Conservation (phyloP, 331 rosid genomes). For the Quercus phellos region DNA sequence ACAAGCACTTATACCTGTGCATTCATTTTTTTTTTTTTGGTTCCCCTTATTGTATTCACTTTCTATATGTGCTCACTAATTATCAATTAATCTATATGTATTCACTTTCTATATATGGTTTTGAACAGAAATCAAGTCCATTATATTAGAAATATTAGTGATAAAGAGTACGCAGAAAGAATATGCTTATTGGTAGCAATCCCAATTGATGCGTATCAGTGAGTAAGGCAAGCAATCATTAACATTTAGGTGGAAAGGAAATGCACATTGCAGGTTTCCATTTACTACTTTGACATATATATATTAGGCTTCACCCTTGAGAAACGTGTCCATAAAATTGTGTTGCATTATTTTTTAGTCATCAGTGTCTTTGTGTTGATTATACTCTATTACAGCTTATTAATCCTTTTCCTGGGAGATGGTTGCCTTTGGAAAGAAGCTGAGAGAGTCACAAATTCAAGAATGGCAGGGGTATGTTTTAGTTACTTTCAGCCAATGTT, state of each 20-base stretch:
- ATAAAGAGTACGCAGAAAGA: not conserved
- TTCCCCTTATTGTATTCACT: no score
- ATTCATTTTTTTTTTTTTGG: not conserved
- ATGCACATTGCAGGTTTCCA: not conserved
- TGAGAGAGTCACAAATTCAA: conserved; percentile 73
- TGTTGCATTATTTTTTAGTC: not conserved
- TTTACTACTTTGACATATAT: not conserved
- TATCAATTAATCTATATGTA: not conserved
- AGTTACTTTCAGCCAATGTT: not conserved
- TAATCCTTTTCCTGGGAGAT: conserved; percentile 31
- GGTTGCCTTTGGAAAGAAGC: conserved; percentile 85
- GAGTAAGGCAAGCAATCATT: not conserved
- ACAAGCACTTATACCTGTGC: no score
- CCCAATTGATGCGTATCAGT: no score
- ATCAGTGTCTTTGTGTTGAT: not conserved
- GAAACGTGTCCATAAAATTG: not conserved
- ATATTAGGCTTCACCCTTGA: not conserved
- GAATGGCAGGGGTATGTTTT: conserved; percentile 77
- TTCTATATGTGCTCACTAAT: not conserved
- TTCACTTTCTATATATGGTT: not conserved
- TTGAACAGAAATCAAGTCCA: not conserved
- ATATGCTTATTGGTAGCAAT: no score
- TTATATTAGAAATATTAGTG: not conserved
- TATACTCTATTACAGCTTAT: conserved; percentile 12
- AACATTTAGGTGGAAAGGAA: not conserved